Percentiles rank a stretch among this genome's conserved stretches.
These are phyloP conservation scores for Guadua angustifolia DNA, from an alignment of 176 grass and related monocot species.

Conservation along the genomic window DNA sequence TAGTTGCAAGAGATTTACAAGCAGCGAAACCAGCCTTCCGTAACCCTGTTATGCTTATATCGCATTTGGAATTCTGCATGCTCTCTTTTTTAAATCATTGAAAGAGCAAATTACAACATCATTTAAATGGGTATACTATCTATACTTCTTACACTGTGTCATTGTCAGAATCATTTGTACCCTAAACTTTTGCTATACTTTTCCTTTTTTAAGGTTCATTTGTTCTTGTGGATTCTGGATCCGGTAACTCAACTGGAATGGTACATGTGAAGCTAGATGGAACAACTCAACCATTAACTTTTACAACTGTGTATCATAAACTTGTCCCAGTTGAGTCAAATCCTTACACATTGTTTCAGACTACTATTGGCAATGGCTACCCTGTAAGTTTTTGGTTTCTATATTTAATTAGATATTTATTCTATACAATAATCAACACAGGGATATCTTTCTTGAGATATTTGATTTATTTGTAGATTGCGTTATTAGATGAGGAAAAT, in stretches of 20 bases:
- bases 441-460: slow-evolving; percentile 41
- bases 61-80: no score
- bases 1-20: no score
- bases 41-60: no score
- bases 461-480: no score
- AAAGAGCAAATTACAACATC: slow-evolving; percentile 74
- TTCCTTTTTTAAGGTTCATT: no score
- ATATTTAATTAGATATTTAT: slow-evolving; percentile 12
- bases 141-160: slow-evolving; percentile 40
- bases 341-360: slow-evolving; percentile 87
- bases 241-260: no score
- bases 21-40: no score
- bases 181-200: no score
- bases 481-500: slow-evolving; percentile 91
- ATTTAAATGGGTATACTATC: slow-evolving; percentile 62
- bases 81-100: slow-evolving; percentile 72
- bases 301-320: slow-evolving; percentile 83
- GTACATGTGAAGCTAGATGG: no score
- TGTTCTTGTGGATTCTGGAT: no score
- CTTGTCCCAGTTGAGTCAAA: slow-evolving; percentile 70
- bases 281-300: no score
- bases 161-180: no score
- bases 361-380: slow-evolving; percentile 80
- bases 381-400: slow-evolving; percentile 63
- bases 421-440: background rate